Conservation (phyloP, 2,329 filamentous ascomycete genomes). For the Ilyonectria destructans region DNA sequence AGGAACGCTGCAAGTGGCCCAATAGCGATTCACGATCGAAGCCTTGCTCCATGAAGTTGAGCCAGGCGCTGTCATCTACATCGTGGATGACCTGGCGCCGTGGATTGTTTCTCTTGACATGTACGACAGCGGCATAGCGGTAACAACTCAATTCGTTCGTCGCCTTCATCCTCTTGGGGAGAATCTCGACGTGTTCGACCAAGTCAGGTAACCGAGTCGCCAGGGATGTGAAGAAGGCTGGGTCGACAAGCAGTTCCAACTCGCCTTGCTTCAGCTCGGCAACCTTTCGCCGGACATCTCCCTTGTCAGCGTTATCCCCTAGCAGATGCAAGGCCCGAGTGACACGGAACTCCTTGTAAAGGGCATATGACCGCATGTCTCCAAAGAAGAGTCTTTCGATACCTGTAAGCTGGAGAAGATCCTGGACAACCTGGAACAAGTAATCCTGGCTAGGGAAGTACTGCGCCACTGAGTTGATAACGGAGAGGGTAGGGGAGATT, state of each 20-base stretch:
- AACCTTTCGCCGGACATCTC: slow-evolving; percentile 25
- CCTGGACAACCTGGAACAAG: slow-evolving; percentile 35
- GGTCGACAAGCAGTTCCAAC: slow-evolving; percentile 46
- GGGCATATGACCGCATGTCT: slow-evolving; percentile 42
- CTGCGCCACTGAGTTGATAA: slow-evolving; percentile 51
- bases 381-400: slow-evolving; percentile 42
- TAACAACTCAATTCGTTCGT: slow-evolving; percentile 51
- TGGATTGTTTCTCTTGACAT: slow-evolving; percentile 21
- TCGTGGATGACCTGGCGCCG: slow-evolving; percentile 20
- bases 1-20: slow-evolving; percentile 24
- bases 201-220: slow-evolving; percentile 33
- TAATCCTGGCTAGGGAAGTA: slow-evolving; percentile 51
- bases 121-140: slow-evolving; percentile 49
- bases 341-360: slow-evolving; percentile 37
- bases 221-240: slow-evolving; percentile 45
- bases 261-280: slow-evolving; percentile 35
- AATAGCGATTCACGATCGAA: slow-evolving; percentile 31
- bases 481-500: slow-evolving; percentile 32
- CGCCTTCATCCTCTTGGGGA: slow-evolving; percentile 50
- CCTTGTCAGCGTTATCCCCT: slow-evolving; percentile 19
- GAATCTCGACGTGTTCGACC: slow-evolving; percentile 48
- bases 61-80: slow-evolving; percentile 35
- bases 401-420: slow-evolving; percentile 21
- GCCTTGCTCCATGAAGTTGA: slow-evolving; percentile 37
- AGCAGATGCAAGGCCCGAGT: slow-evolving; percentile 21